Conservation (phyloP, 805 yeast species). For the Clavispora santaluciae region DNA sequence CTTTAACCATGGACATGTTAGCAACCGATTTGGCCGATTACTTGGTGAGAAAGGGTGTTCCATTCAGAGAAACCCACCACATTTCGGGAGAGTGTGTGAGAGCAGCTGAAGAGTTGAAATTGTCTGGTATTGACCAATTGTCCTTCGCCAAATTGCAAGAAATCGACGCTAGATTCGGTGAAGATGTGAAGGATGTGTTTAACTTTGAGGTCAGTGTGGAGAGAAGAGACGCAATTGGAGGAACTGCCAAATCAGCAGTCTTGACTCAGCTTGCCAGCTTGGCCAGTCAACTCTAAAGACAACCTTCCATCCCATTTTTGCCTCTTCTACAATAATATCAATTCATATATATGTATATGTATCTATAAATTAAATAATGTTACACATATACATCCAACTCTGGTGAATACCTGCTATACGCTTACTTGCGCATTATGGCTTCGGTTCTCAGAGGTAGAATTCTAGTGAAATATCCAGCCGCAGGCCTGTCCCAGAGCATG, state of each 20-base stretch:
- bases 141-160: slow-evolving; percentile 68
- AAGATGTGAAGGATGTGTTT: slow-evolving; percentile 80
- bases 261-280: slow-evolving; percentile 57
- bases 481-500: not conserved
- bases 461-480: not conserved
- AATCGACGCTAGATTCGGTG: slow-evolving; percentile 76
- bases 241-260: slow-evolving; percentile 93
- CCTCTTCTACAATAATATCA: too few species aligned
- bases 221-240: slow-evolving; percentile 95
- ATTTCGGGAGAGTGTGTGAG: slow-evolving; percentile 98
- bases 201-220: slow-evolving; percentile 93
- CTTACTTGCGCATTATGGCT: not conserved
- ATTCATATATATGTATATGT: too few species aligned
- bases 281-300: slow-evolving; percentile 13
- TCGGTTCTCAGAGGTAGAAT: not conserved
- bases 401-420: too few species aligned
- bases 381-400: too few species aligned
- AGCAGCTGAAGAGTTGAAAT: slow-evolving; percentile 69
- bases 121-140: slow-evolving; percentile 84
- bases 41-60: slow-evolving; percentile 95
- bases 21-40: slow-evolving; percentile 99
- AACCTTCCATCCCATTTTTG: too few species aligned
- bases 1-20: slow-evolving; percentile 97
- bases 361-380: too few species aligned
- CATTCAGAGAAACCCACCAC: slow-evolving; percentile 98